Conservation (phyloP, 2,329 filamentous ascomycete genomes). For the Colletotrichum graminicola region DNA sequence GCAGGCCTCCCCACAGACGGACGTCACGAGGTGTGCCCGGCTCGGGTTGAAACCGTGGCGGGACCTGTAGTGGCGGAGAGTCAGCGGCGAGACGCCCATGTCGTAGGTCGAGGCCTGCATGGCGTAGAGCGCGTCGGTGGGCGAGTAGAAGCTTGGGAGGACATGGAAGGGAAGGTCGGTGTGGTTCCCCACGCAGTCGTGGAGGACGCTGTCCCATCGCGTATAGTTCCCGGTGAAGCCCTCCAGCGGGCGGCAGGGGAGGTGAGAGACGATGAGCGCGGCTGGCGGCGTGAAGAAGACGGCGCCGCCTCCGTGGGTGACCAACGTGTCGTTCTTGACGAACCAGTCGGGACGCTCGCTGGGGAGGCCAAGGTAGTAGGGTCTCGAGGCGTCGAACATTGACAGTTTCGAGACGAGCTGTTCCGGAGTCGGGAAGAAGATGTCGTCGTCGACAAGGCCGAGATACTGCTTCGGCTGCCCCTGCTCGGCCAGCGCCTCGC, state of each 20-base stretch:
- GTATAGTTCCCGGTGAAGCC: slow-evolving; percentile 44
- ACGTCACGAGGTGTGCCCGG: slow-evolving; percentile 57
- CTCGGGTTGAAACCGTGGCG: slow-evolving; percentile 56
- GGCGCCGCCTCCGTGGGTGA: slow-evolving; percentile 60
- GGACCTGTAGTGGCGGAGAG: slow-evolving; percentile 55
- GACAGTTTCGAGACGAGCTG: slow-evolving; percentile 55
- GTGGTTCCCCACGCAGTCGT: slow-evolving; percentile 54
- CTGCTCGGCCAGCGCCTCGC: slow-evolving; percentile 51
- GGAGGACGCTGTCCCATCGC: slow-evolving; percentile 58
- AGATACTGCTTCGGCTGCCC: slow-evolving; percentile 56
- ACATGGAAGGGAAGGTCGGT: slow-evolving; percentile 55
- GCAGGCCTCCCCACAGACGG: slow-evolving; percentile 59
- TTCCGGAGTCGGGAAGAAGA: slow-evolving; percentile 59
- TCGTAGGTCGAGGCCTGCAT: slow-evolving; percentile 52
- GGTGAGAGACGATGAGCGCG: slow-evolving; percentile 49
- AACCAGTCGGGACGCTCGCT: slow-evolving; percentile 60
- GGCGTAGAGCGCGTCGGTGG: slow-evolving; percentile 50
- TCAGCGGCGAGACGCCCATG: slow-evolving; percentile 55
- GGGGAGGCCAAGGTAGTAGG: slow-evolving; percentile 58
- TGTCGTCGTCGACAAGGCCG: slow-evolving; percentile 59
- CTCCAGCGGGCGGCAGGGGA: slow-evolving; percentile 51
- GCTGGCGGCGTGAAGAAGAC: slow-evolving; percentile 56
- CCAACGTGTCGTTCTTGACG: slow-evolving; percentile 51
- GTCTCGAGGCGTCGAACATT: slow-evolving; percentile 47
- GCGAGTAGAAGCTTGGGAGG: slow-evolving; percentile 58